These are phyloP conservation scores for Anacardium occidentale DNA, from an alignment of 345 rosid species.

Conservation along the genomic window DNA sequence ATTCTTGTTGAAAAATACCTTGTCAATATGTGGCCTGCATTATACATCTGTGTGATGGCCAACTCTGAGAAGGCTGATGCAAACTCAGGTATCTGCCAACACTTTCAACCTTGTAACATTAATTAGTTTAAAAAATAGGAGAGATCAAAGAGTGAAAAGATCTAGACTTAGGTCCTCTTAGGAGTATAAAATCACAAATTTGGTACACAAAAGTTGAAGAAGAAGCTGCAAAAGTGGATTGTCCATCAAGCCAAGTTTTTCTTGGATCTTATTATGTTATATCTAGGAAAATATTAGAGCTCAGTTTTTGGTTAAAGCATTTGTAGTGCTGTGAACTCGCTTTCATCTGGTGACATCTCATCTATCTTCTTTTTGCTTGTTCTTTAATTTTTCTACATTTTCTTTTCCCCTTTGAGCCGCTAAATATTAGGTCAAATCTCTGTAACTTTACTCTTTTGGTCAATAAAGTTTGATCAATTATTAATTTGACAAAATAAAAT, in stretches of 20 bases:
- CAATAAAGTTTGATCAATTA: too few relatives aligned
- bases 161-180: neutral
- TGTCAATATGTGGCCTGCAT: neutral
- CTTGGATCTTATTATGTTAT: neutral
- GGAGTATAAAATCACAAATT: neutral
- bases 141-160: neutral
- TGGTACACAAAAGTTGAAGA: neutral
- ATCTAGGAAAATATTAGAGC: neutral
- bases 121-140: constrained; percentile 2
- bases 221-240: neutral
- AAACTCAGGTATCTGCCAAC: neutral
- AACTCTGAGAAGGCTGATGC: neutral
- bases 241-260: neutral
- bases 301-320: neutral
- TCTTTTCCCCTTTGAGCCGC: too few relatives aligned
- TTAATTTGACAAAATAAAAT: too few relatives aligned
- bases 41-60: neutral
- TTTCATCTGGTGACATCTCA: too few relatives aligned
- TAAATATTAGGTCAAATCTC: too few relatives aligned
- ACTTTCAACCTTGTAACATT: neutral
- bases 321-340: neutral
- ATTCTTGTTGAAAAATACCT: neutral
- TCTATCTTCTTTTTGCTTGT: too few relatives aligned
- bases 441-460: too few relatives aligned
- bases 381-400: too few relatives aligned